Base-by-base conservation (phyloP, 192 early-diverging fungal species). In the Coemansia sp. region DNA sequence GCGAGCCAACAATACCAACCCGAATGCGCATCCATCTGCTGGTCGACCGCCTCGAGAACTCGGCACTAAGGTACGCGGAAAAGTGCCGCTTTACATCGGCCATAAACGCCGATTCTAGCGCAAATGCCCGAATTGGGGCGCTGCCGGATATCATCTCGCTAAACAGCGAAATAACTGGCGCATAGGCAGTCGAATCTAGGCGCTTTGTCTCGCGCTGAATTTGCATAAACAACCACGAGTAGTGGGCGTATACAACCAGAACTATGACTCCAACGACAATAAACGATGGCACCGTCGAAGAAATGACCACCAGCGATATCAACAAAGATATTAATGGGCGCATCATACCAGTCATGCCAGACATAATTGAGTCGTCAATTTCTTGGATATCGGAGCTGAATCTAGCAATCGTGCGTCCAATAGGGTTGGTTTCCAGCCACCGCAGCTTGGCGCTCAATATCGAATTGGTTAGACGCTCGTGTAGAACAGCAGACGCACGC, bases 121-220 rank as follows among this genome's bases (percentile, higher is more conserved):
- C 87, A 71, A 87, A 96, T 17, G 93, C 92, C 25, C 94, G 86
- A 41, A 96, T 92, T 1, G 86, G 87, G 2, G 86, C 62, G 43
- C 88, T 77, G 56, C 91, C 91, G 10, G 62, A 76, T 17, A 91
- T 77, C 24, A 89, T 88, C 79, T 97, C 92, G 37, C 83, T 84
- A 63, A 92, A 93, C 67, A 90, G 83, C 37, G 90, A 83, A 60
- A 87, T 84, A 48, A 93, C 85, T 2, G 93, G 90, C 37, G 84
- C 85, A 47, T 84, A 82, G 6, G 86, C 79, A 29, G 84, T 82
- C 2, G 87, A 86, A 71, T 93, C 90, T 14, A 94, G 68, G 9
- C 95, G 85, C 84, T 96, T 94, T 60, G 91, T 63, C 63, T 95
- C 92, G 29, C 93, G 83, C 11, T 90, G 91, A 14, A 87, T 81